phyloP scores from a whole-genome alignment of 495 filamentous ascomycete genomes.

The Neurospora sp. region DNA sequence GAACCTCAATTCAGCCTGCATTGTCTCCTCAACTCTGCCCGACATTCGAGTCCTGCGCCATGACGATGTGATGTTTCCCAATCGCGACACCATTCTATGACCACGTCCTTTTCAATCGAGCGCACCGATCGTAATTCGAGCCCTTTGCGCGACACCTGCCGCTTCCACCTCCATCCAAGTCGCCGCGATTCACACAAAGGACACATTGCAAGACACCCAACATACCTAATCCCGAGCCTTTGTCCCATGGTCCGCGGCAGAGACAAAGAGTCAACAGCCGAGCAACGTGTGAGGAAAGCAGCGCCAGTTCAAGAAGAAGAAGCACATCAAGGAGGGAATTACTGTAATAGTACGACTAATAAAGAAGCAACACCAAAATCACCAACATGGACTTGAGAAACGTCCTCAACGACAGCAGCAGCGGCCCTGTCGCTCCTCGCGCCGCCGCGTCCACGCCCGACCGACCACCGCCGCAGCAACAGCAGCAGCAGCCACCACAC shows the following conservation, averaged over 20 bases:
- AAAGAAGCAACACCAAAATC: not conserved
- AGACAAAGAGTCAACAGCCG: not conserved
- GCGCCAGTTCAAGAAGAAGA: not conserved
- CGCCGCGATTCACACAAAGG: not conserved
- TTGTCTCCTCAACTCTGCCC: not conserved
- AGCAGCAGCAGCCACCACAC: slow-evolving; percentile 7
- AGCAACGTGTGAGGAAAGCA: not conserved
- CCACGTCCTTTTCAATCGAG: not conserved
- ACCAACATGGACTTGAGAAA: slow-evolving; percentile 46
- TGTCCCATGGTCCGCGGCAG: not conserved
- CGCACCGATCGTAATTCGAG: not conserved
- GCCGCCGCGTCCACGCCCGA: slow-evolving; percentile 16
- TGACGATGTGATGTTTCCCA: not conserved
- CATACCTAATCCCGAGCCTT: not conserved
- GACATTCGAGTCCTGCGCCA: not conserved
- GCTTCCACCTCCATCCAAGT: not conserved
- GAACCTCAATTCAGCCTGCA: not conserved
- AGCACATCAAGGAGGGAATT: not conserved
- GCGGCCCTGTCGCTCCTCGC: not conserved
- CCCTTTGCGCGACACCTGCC: not conserved
- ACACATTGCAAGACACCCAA: not conserved
- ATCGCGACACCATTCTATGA: not conserved
- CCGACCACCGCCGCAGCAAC: slow-evolving; percentile 16
- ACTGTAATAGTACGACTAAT: not conserved
- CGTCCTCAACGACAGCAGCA: slow-evolving; percentile 40